Base-by-base conservation (phyloP, 441 rosid genomes). In the Lepidium campestre region DNA sequence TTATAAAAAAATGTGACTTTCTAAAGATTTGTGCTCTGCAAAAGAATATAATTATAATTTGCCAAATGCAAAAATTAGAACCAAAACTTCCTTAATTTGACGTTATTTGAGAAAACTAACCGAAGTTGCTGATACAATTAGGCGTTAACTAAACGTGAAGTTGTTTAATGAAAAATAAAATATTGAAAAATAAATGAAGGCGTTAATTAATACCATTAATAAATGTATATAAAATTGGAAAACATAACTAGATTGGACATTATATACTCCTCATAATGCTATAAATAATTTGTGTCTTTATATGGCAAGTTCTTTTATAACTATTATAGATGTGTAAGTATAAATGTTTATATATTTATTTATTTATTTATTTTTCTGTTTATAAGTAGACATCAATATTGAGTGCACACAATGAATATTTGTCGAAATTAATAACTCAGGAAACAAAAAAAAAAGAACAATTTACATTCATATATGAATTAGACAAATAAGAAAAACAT, bases 161-260 rank as follows among this genome's bases (percentile, higher is more conserved):
- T 55, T 71, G 54, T 64, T 64, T 59, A 65, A 64, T 47, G 32
- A 22, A 10, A 39, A 37, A 29, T 2, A 29, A 37, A 66, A 39
- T n/a, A 20, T 17, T 15, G 34, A 39, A 37, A 32, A 68, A 49
- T 39, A 71, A 63, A 47, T 63, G 58, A 46, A 20, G 34, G 62
- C 31, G 65, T 56, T 54, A 46, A 29, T 56, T 54, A 46, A 29
- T 34, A 44, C 14, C 45, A 2, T 44, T 47, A 27, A 44, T 17
- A 40, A 54, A 36, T 35, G 36, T 36, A 62, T 29, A 39, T 54
- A 11, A 54, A 45, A 44, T 19, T 49, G 19, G 22, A 22, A 62
- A 62, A 4, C n/a, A 45, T 37, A 71, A 63, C 37, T 56, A 37
- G 73, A 62, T 25, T 62, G 31, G 41, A 45, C 68, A 53, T 25